Percentiles rank a stretch among this genome's conserved stretches.
Evolutionary conservation across 2,329 filamentous ascomycete genomes (phyloP).

Genomic region (Sclerotinia minor): DNA sequence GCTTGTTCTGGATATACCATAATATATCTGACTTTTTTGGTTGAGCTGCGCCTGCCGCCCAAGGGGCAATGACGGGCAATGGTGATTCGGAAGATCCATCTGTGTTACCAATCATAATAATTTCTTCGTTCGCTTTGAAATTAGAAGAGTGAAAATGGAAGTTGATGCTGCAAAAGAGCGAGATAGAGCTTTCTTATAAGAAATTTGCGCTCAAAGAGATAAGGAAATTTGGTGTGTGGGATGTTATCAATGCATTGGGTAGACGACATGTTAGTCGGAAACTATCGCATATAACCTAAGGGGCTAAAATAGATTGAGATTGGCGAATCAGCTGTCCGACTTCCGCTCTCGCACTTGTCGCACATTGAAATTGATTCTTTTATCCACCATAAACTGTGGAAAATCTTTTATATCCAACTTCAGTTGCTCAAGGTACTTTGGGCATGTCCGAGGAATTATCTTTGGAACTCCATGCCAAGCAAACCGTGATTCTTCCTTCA

Average conservation of each 20-base stretch:
- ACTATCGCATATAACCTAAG: background rate
- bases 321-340: background rate
- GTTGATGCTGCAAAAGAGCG: background rate
- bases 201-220: slow-evolving; percentile 8
- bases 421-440: slow-evolving; percentile 72
- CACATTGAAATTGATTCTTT: slow-evolving; percentile 90
- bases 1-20: slow-evolving; percentile 1
- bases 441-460: slow-evolving; percentile 77
- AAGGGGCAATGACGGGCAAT: background rate
- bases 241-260: slow-evolving; percentile 14
- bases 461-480: slow-evolving; percentile 97
- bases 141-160: background rate
- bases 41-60: background rate
- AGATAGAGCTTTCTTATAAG: background rate
- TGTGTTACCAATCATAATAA: background rate
- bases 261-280: slow-evolving; percentile 4
- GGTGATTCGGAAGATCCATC: slow-evolving; percentile 5
- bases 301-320: background rate
- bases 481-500: slow-evolving; percentile 78
- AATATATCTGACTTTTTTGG: slow-evolving; percentile 1
- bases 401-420: slow-evolving; percentile 59
- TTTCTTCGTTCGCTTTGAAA: background rate
- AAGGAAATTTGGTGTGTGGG: background rate
- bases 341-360: slow-evolving; percentile 69
- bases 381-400: slow-evolving; percentile 84